Evolutionary conservation across 1,284 basidiomycete genomes (phyloP), one percentile per base, ranked within the genome.

Genomic region (Rhodotorula sp.): DNA sequence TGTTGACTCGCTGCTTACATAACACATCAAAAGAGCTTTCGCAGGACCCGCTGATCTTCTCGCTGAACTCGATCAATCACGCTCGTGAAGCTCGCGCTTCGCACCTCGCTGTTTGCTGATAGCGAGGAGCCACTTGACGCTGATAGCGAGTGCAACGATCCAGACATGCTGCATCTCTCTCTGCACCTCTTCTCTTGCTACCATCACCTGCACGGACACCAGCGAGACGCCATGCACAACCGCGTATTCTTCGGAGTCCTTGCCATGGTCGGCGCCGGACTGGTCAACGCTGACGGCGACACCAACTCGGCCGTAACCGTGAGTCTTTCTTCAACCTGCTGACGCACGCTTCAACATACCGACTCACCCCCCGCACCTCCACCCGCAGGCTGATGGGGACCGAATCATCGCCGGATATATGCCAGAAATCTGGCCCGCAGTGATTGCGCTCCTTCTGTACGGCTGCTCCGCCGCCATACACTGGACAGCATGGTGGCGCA

Each of bases 361-460:
- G 29, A 18, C 46, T 42, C 29, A 49, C 24, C 14, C n/a, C 5
- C n/a, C 17, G 4, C 17, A 10, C 4, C 5, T 20, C 5, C 15
- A 6, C 49, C 20, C 12, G 12, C 44, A 63, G 49, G 14, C 51
- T 5, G 64, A 68, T 42, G 74, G 65, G 3, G 45, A 66, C 33
- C 62, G 59, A 12, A 49, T 69, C 48, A 60, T 75, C n/a, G 60
- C 64, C 1, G 73, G 75, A n/a, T 76, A 71, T 45, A n/a, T 59
- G 0, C 69, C 69, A 6, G 42, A 46, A 3, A 24, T 70, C 26
- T 53, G 37, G 2, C 66, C 66, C 6, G 55, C 63, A 4, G 68
- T 68, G 7, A 12, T 74, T 20, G 69, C 55, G 3, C 44, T 71
- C 59, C 65, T 62, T 6, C 46, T 72, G 6, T 75, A 60, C 51